Conservation (phyloP, 164 flowering plant species). For the Stephania cephalantha region DNA sequence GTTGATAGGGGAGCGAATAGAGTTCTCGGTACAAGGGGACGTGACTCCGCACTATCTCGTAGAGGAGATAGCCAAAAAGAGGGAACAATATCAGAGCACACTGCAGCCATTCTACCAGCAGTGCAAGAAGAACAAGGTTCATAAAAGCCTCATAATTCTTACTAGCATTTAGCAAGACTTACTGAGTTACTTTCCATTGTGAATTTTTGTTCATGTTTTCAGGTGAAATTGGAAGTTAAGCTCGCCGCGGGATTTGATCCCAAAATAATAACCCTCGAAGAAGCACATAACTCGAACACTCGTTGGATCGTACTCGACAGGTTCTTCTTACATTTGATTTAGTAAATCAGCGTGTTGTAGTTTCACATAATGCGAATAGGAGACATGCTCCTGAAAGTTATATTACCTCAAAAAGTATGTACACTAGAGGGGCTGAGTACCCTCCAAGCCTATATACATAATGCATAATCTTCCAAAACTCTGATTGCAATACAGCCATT, state of each 20-base stretch:
- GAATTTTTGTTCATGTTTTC: slow-evolving; percentile 3
- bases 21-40: slow-evolving; percentile 31
- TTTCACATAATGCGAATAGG: neutral
- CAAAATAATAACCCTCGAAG: slow-evolving; percentile 27
- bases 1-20: slow-evolving; percentile 38
- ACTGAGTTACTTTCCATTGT: neutral
- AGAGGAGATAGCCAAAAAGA: slow-evolving; percentile 35
- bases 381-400: no score
- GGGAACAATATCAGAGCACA: slow-evolving; percentile 31
- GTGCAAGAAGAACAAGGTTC: slow-evolving; percentile 41
- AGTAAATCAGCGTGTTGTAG: neutral
- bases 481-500: slow-evolving; percentile 20
- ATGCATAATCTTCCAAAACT: no score
- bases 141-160: neutral
- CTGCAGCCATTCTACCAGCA: slow-evolving; percentile 39
- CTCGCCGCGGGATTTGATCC: slow-evolving; percentile 41
- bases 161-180: neutral
- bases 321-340: slow-evolving; percentile 13
- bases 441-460: no score
- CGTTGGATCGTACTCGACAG: slow-evolving; percentile 47
- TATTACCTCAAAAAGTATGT: no score
- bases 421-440: no score
- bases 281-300: slow-evolving; percentile 31
- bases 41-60: slow-evolving; percentile 25
- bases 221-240: slow-evolving; percentile 47